Conservation (phyloP, 306 rosid species). For the Vicia sativa region DNA sequence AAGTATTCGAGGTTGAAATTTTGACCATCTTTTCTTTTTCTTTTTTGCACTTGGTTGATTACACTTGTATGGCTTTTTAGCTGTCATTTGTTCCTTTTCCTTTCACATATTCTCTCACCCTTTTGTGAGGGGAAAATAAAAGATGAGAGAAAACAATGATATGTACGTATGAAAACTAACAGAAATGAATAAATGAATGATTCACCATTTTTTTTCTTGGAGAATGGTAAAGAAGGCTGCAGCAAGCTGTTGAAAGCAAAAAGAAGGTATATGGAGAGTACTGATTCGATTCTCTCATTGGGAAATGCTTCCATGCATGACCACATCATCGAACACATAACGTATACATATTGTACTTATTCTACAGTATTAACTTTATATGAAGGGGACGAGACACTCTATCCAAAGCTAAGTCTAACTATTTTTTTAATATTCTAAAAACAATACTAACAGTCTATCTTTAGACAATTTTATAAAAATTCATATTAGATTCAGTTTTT, state of each 20-base stretch:
- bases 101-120: slow-evolving; percentile 45
- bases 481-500: too few relatives aligned
- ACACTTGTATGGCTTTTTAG: slow-evolving; percentile 64
- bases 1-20: slow-evolving; percentile 88
- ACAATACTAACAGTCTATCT: too few relatives aligned
- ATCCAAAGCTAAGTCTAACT: too few relatives aligned
- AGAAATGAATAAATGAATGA: slow-evolving; percentile 47
- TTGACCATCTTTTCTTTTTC: slow-evolving; percentile 90
- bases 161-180: slow-evolving; percentile 18
- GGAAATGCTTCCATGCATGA: slow-evolving; percentile 95
- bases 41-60: slow-evolving; percentile 45
- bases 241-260: slow-evolving; percentile 91
- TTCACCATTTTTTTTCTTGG: slow-evolving; percentile 66
- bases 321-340: slow-evolving; percentile 50
- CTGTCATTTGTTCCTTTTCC: slow-evolving; percentile 71
- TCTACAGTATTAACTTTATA: too few relatives aligned
- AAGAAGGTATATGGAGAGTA: slow-evolving; percentile 64
- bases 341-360: slow-evolving; percentile 38
- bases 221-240: slow-evolving; percentile 96
- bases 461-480: too few relatives aligned
- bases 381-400: too few relatives aligned
- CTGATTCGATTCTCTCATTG: slow-evolving; percentile 96
- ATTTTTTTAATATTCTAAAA: too few relatives aligned
- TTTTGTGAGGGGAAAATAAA: slow-evolving; percentile 32
- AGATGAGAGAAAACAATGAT: slow-evolving; percentile 9